Evolutionary conservation across 192 early-diverging fungal genomes (phyloP).

Genomic region (Linnemannia zychae): DNA sequence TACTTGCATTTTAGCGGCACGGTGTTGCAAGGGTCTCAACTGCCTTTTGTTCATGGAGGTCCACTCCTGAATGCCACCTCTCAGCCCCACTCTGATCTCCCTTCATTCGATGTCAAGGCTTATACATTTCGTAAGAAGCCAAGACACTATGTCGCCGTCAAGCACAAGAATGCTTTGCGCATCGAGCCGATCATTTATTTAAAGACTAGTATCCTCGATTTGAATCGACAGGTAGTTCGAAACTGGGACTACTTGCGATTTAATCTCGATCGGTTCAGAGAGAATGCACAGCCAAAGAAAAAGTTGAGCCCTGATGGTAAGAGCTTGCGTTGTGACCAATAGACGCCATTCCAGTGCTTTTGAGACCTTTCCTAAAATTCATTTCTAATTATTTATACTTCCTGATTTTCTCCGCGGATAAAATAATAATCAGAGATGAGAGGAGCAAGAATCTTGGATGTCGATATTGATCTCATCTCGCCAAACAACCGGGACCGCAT

Average conservation of each 20-base stretch:
- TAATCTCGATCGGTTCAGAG: constrained; percentile 39
- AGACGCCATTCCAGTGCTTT: neutral
- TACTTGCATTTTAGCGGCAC: constrained; percentile 2
- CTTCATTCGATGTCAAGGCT: constrained; percentile 51
- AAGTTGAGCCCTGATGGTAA: constrained; percentile 52
- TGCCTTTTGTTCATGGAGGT: constrained; percentile 20
- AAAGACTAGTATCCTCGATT: constrained; percentile 48
- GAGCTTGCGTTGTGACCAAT: neutral
- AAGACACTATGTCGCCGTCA: constrained; percentile 50
- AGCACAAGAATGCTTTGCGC: constrained; percentile 51
- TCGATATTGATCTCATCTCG: constrained; percentile 49
- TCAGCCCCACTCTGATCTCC: constrained; percentile 13
- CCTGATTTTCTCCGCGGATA: neutral
- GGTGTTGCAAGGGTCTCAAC: constrained; percentile 22
- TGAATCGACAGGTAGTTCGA: constrained; percentile 38
- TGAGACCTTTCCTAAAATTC: neutral
- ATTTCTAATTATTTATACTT: neutral
- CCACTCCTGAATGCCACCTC: constrained; percentile 11
- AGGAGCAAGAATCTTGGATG: constrained; percentile 51
- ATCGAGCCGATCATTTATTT: constrained; percentile 56
- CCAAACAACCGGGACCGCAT: constrained; percentile 46
- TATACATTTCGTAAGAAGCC: constrained; percentile 56
- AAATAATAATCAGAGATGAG: constrained; percentile 28
- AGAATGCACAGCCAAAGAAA: constrained; percentile 54
- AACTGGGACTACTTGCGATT: constrained; percentile 54